Conservation (phyloP, 2,329 filamentous ascomycete species). For the Emergomyces orientalis region DNA sequence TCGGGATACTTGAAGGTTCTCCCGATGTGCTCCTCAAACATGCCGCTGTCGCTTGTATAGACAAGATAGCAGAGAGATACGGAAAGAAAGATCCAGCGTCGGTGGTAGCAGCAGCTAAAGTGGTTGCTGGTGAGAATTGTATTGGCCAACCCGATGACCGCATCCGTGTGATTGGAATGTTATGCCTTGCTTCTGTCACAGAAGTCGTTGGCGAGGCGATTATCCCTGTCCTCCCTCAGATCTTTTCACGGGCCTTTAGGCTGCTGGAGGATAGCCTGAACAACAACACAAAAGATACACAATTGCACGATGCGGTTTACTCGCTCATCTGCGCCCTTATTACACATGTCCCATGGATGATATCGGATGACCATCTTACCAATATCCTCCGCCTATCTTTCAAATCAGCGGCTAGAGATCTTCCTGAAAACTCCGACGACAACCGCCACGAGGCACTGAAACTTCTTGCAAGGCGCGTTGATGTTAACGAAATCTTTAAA, state of each 20-base stretch:
- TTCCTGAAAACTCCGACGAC: slow-evolving; percentile 55
- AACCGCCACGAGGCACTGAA: slow-evolving; percentile 60
- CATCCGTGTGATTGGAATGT: slow-evolving; percentile 71
- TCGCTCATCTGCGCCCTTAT: slow-evolving; percentile 70
- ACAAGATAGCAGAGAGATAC: slow-evolving; percentile 89
- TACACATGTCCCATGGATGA: slow-evolving; percentile 80
- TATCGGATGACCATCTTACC: slow-evolving; percentile 65
- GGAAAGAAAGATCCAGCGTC: slow-evolving; percentile 80
- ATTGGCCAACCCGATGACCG: slow-evolving; percentile 64
- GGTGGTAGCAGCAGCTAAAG: slow-evolving; percentile 64
- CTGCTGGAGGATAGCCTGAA: slow-evolving; percentile 59
- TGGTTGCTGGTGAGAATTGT: slow-evolving; percentile 66
- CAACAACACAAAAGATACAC: slow-evolving; percentile 45
- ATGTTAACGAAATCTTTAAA: slow-evolving; percentile 66
- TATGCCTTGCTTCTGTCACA: slow-evolving; percentile 81
- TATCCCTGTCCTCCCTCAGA: slow-evolving; percentile 68
- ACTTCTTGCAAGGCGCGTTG: slow-evolving; percentile 66
- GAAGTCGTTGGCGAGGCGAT: slow-evolving; percentile 81
- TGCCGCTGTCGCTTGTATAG: slow-evolving; percentile 78
- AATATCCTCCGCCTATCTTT: slow-evolving; percentile 64
- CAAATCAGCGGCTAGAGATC: slow-evolving; percentile 54
- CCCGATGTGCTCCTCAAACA: slow-evolving; percentile 68
- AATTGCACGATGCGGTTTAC: slow-evolving; percentile 73
- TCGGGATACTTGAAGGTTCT: slow-evolving; percentile 63
- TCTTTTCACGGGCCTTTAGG: slow-evolving; percentile 61